These are phyloP conservation scores for Phascolomyces articulosus DNA, from an alignment of 371 early-diverging fungal species.

Conservation along the genomic window DNA sequence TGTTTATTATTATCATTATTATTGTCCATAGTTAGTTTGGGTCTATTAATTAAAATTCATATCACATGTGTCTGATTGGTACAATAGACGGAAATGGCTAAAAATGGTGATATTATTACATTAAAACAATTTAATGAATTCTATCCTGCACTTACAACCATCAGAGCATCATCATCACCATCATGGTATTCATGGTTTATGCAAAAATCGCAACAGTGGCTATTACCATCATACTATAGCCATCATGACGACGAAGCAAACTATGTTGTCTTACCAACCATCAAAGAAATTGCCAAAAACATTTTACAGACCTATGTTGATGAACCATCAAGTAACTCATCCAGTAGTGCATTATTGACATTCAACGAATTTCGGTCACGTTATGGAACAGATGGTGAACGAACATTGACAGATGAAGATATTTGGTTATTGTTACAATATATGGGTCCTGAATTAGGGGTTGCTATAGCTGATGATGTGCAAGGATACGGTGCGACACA, in stretches of 20 bases:
- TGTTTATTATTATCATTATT: neutral
- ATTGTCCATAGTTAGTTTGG: no score
- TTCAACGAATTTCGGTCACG: conserved; percentile 33
- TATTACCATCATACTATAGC: neutral
- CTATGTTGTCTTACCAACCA: conserved; percentile 38
- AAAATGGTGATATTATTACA: conserved; percentile 30
- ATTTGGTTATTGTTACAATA: conserved; percentile 34
- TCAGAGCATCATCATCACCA: neutral
- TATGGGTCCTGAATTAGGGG: conserved; percentile 28
- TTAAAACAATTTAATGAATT: conserved; percentile 22
- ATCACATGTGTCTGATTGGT: no score
- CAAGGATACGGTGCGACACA: conserved; percentile 36
- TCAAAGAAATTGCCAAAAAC: conserved; percentile 25
- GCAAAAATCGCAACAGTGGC: conserved; percentile 1
- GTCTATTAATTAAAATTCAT: no score
- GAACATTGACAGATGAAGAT: conserved; percentile 39
- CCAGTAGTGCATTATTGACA: conserved; percentile 31
- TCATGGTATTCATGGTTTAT: conserved; percentile 17
- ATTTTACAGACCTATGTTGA: conserved; percentile 16
- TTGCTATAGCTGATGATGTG: conserved; percentile 32
- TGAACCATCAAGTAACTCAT: conserved; percentile 15
- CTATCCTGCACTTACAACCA: conserved; percentile 4
- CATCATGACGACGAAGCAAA: neutral
- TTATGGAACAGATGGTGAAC: conserved; percentile 21
- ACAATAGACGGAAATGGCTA: conserved; percentile 19